Evolutionary conservation across 2,329 filamentous ascomycete genomes (phyloP).

Genomic region (Neodidymelliopsis sp.): DNA sequence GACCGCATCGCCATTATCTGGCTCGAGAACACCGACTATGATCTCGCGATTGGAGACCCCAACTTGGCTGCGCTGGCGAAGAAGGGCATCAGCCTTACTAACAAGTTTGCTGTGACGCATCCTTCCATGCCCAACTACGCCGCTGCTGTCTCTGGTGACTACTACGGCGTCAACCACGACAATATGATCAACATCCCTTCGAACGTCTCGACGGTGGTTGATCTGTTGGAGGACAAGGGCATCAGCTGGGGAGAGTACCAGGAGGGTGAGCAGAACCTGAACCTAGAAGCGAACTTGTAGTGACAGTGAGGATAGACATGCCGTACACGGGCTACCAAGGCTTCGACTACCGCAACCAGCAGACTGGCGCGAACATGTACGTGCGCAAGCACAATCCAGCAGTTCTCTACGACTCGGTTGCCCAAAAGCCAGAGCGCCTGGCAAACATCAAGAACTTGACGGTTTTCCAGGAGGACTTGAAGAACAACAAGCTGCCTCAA

Average conservation of each 20-base stretch:
- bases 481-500: conserved; percentile 33
- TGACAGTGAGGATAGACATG: conserved; percentile 60
- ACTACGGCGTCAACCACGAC: conserved; percentile 76
- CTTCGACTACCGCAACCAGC: conserved; percentile 63
- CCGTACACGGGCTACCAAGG: conserved; percentile 78
- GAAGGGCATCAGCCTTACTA: conserved; percentile 68
- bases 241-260: conserved; percentile 69
- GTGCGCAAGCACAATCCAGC: conserved; percentile 81
- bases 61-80: conserved; percentile 65
- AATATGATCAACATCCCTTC: conserved; percentile 60
- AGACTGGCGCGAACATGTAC: conserved; percentile 74
- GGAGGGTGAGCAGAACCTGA: conserved; percentile 53
- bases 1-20: conserved; percentile 76
- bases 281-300: neutral
- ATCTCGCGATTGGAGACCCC: conserved; percentile 68
- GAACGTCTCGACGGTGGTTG: conserved; percentile 52
- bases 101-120: conserved; percentile 68
- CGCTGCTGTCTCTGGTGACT: conserved; percentile 72
- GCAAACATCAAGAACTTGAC: conserved; percentile 77
- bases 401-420: conserved; percentile 71
- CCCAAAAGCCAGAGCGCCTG: conserved; percentile 65
- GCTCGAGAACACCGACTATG: conserved; percentile 78
- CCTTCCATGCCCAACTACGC: conserved; percentile 79
- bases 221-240: conserved; percentile 53
- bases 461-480: conserved; percentile 62